phyloP scores from a whole-genome alignment of 345 rosid species.

The Leavenworthia alabamica region DNA sequence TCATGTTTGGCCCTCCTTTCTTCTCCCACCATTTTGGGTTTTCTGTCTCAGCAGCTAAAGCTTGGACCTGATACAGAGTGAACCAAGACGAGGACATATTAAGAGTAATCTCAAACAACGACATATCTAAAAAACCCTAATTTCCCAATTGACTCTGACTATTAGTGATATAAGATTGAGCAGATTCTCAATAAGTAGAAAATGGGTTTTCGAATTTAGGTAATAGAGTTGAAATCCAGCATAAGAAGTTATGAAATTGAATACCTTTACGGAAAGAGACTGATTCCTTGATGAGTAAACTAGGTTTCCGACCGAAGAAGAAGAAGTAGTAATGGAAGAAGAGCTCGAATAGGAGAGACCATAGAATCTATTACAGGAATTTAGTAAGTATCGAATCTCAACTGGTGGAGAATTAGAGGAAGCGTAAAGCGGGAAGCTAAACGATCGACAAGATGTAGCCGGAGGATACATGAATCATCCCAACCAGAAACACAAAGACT shows the following conservation, averaged over 20 bases:
- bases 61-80: constrained; percentile 40
- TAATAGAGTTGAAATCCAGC: not conserved
- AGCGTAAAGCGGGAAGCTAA: constrained; percentile 35
- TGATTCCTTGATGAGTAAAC: constrained; percentile 29
- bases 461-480: constrained; percentile 43
- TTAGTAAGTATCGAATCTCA: constrained; percentile 3
- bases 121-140: not conserved
- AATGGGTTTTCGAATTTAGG: constrained; percentile 11
- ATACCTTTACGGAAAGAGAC: constrained; percentile 45
- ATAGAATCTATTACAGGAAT: constrained; percentile 24
- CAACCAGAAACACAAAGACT: constrained; percentile 2
- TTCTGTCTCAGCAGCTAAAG: constrained; percentile 53
- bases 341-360: constrained; percentile 22
- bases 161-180: not conserved
- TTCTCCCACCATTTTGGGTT: constrained; percentile 96
- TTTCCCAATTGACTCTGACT: not conserved
- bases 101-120: constrained; percentile 1
- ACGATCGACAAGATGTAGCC: constrained; percentile 32
- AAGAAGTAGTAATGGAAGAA: not conserved
- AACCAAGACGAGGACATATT: not conserved
- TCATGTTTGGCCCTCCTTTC: constrained; percentile 80
- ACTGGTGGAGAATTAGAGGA: constrained; percentile 29
- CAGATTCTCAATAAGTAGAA: not conserved
- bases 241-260: not conserved
- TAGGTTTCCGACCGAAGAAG: constrained; percentile 9